Evolutionary conservation across 1,284 basidiomycete species (phyloP), one percentile per base, ranked within the genome.

Genomic region (Sporisorium scitamineum): DNA sequence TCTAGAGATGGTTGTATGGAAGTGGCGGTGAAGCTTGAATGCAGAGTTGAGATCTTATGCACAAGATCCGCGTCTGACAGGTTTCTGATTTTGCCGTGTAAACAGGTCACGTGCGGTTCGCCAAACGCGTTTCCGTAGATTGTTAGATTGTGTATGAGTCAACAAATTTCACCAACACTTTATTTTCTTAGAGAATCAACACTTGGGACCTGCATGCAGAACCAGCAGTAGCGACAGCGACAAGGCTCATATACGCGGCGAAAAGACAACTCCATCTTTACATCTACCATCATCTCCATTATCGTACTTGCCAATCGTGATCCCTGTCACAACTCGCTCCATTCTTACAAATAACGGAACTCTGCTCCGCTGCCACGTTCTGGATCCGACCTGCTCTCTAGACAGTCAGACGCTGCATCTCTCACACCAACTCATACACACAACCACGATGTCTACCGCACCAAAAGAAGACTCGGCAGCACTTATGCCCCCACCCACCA

Each of bases 101-200:
- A 26, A 34, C 2, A 8, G 39, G 34, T 66, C 64, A 54, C 64
- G 64, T 53, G 57, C 24, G 20, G 7, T 3, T 11, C 1, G 14
- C 24, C 11, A 27, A 29, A 48, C 47, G 47, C 47, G 47, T 18
- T 6, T 27, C 3, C 13, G 13, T 1, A 3, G 11, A 29, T 4
- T 67, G 65, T 67, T 66, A 56, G 42, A 6, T 5, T 9, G 6
- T n/a, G 8, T 27, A 1, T 11, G 14, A 18, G 10, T n/a, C 53
- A 57, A 64, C 61, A 64, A 9, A 3, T 13, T 4, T 11, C 0
- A 70, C 61, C 67, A 70, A 70, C 68, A 70, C 62, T 65, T 60
- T n/a, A n/a, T 58, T 59, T 63, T 57, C 39, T n/a, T n/a, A n/a
- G n/a, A n/a, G 45, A 48, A 69, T 59, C 67, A 61, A 70, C 67